phyloP scores from a whole-genome alignment of 495 filamentous ascomycete species.

The Jackrogersella multiformis region DNA sequence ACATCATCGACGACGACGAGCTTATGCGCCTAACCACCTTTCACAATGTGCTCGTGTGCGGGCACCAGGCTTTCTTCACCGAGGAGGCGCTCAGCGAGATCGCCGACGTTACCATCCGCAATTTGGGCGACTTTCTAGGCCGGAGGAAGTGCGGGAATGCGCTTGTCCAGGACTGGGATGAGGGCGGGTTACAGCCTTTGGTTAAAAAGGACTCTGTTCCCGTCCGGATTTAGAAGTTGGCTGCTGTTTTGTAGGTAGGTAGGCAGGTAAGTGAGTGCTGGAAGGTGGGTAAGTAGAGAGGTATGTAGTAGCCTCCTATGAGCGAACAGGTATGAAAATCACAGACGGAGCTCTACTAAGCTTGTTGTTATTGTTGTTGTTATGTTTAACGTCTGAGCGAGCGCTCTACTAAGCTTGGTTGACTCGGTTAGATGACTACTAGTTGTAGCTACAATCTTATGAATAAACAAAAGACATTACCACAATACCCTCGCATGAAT shows the following conservation, averaged over 20 bases:
- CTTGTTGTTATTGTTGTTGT: too few relatives aligned
- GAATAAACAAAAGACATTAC: background rate
- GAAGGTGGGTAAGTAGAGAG: background rate
- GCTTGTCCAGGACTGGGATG: conserved; percentile 41
- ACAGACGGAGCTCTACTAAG: background rate
- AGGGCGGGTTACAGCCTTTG: conserved; percentile 8
- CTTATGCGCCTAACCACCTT: conserved; percentile 75
- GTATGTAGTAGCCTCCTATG: background rate
- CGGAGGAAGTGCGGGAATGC: conserved; percentile 50
- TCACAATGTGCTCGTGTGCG: conserved; percentile 72
- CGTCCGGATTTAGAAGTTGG: conserved; percentile 38
- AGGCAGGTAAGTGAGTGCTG: background rate
- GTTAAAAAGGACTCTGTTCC: conserved; percentile 33
- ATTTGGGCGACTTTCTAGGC: conserved; percentile 55
- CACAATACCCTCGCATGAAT: background rate
- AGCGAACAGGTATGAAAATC: background rate
- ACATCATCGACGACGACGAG: conserved; percentile 75
- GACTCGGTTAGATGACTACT: background rate
- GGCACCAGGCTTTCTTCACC: conserved; percentile 78
- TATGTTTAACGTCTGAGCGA: too few relatives aligned
- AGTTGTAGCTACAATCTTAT: background rate
- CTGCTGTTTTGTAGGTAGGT: conserved; percentile 3
- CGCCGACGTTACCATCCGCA: conserved; percentile 66
- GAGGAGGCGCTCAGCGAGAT: conserved; percentile 72
- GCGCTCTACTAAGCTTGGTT: too few relatives aligned